These are phyloP conservation scores for Fusarium tupiense DNA, from an alignment of 2,329 filamentous ascomycete species.

Conservation along the genomic window DNA sequence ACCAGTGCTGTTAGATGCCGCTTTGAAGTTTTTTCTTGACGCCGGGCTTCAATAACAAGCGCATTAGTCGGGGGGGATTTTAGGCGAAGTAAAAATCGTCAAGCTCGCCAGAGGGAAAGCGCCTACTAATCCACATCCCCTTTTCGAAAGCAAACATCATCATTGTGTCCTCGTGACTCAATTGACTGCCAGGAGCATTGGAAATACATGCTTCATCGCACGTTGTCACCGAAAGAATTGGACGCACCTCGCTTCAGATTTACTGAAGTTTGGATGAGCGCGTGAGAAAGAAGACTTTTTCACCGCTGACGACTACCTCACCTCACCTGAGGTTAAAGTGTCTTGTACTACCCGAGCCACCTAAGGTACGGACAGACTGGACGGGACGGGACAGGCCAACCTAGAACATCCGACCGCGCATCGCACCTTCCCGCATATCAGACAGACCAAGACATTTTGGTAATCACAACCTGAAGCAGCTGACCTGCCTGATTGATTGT, in stretches of 20 bases:
- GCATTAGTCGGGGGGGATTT: not conserved
- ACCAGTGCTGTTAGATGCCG: not conserved
- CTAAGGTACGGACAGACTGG: not conserved
- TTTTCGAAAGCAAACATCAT: not conserved
- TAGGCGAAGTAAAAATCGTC: not conserved
- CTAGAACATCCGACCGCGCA: not conserved
- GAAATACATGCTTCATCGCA: not conserved
- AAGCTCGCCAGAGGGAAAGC: not conserved
- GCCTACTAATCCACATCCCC: conserved; percentile 1
- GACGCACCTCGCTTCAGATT: not conserved
- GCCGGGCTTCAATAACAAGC: not conserved
- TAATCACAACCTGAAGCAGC: conserved; percentile 2
- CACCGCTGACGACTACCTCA: conserved; percentile 12
- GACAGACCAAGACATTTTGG: conserved; percentile 2
- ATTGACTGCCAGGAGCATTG: conserved; percentile 3
- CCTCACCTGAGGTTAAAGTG: not conserved
- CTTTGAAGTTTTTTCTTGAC: not conserved
- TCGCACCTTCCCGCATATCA: conserved; percentile 27
- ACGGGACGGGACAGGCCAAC: not conserved
- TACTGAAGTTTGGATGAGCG: not conserved
- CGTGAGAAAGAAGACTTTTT: conserved; percentile 9
- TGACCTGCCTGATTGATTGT: not conserved
- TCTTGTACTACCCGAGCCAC: not conserved
- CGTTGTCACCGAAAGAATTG: not conserved
- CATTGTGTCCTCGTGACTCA: not conserved